Percentiles rank a stretch among this genome's conserved stretches.
These are phyloP conservation scores for Aspergillus terreus DNA, from an alignment of 2,329 filamentous ascomycete species.

Conservation along the genomic window DNA sequence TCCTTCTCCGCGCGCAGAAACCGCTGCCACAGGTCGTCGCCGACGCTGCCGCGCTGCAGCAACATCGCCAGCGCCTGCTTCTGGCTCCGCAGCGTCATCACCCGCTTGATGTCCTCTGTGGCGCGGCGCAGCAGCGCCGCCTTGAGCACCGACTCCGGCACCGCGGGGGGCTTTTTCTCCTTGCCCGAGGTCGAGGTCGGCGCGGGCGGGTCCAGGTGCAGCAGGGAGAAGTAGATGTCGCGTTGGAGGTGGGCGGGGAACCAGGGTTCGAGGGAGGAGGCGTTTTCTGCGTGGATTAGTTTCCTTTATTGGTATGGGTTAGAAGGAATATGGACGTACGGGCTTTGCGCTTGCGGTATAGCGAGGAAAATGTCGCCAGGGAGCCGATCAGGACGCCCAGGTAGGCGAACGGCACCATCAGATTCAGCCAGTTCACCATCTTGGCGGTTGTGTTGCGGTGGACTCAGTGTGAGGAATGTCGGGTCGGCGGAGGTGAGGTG, in stretches of 20 bases:
- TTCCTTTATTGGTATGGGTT: slow-evolving; percentile 9
- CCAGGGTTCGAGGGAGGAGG: slow-evolving; percentile 87
- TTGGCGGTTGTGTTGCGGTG: slow-evolving; percentile 19
- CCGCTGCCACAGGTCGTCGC: slow-evolving; percentile 92
- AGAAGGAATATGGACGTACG: slow-evolving; percentile 48
- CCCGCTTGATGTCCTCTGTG: slow-evolving; percentile 86
- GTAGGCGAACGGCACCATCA: slow-evolving; percentile 85
- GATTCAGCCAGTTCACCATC: slow-evolving; percentile 74
- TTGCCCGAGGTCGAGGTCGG: slow-evolving; percentile 40
- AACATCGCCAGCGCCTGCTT: slow-evolving; percentile 84
- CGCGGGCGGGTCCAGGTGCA: slow-evolving; percentile 66
- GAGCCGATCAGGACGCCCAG: slow-evolving; percentile 82
- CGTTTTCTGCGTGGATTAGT: slow-evolving; percentile 56
- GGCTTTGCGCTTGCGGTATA: slow-evolving; percentile 91
- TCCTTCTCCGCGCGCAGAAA: slow-evolving; percentile 93
- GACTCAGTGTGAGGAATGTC: background rate
- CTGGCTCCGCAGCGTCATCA: slow-evolving; percentile 80
- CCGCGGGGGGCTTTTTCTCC: slow-evolving; percentile 62
- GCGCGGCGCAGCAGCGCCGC: slow-evolving; percentile 86
- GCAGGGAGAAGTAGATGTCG: slow-evolving; percentile 88
- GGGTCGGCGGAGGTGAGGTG: background rate
- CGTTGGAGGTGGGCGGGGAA: slow-evolving; percentile 87
- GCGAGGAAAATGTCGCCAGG: slow-evolving; percentile 83
- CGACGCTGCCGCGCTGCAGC: slow-evolving; percentile 85
- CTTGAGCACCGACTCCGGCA: slow-evolving; percentile 82